Base-by-base conservation (phyloP, 2,329 filamentous ascomycete genomes). In the Exserohilum rostratum region DNA sequence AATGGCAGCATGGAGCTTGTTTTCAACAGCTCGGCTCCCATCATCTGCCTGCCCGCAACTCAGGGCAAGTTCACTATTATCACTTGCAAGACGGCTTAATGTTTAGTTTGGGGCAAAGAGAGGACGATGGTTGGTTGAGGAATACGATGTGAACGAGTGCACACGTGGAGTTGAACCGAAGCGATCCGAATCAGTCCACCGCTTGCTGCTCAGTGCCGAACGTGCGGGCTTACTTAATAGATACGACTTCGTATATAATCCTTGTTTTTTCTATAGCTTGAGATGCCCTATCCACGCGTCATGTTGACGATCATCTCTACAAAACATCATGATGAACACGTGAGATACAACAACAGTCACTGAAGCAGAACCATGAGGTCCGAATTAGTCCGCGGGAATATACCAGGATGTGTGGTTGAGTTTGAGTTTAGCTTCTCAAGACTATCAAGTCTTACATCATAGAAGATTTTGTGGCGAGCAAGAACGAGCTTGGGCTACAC, bases 1-100 rank as follows among this genome's bases (percentile, higher is more conserved):
- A 47, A 55, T 18, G 58, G 55, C 5, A 50, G 37, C 11, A 30
- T 61, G 18, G 51, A 53, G 30, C 25, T 61, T 10, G 35, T 42
- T 5, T 57, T 60, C 31, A 44, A 49, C 6, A 52, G 34, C 40
- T 42, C 47, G 5, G 22, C 46, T 12, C 31, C 34, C 15, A 42
- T 55, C 15, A 30, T 43, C 3, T 58, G 52, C 40, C 46, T 31
- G 10, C 52, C 52, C 7, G 52, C 52, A 42, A 33, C 18, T 9
- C 43, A 46, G 39, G 47, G 51, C 17, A 35, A 37, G 29, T 37
- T 39, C n/a, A 46, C 46, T 2, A 34, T 42, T 18, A 31, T 57
- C n/a, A 37, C 44, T 18, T 53, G 50, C 25, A 54, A 33, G 35
- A 48, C 53, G 10, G 18, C 38, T 20, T 51, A 22, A 47, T 15